A percentile compares a stretch with the other conserved stretches of the same genome.
Conservation (phyloP, 768 basidiomycete genomes). For the Glaciozyma martinii region DNA sequence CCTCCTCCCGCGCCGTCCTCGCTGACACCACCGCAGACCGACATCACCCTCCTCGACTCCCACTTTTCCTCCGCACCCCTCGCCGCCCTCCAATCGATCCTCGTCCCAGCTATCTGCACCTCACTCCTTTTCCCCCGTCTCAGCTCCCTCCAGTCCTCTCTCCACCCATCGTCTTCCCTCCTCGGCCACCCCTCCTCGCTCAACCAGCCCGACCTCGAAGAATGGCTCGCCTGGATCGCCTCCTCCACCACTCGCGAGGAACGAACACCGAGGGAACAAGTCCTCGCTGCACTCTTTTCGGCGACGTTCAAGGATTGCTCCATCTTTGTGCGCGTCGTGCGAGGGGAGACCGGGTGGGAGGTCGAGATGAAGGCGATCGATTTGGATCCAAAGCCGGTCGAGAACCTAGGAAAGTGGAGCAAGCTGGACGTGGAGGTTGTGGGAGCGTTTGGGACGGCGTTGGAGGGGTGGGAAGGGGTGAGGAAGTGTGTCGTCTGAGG, state of each 20-base stretch:
- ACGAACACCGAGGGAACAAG: constrained; percentile 48
- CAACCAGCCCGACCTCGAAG: constrained; percentile 54
- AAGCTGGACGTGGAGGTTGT: constrained; percentile 63
- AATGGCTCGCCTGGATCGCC: constrained; percentile 45
- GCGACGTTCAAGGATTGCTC: constrained; percentile 98
- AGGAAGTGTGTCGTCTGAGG: too few relatives aligned
- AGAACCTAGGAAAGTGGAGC: constrained; percentile 60
- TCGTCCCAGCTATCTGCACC: constrained; percentile 48
- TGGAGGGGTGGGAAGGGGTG: not conserved
- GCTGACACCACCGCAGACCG: not conserved
- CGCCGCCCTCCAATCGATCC: not conserved
- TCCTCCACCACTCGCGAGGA: not conserved
- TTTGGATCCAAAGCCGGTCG: constrained; percentile 67
- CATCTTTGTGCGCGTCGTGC: constrained; percentile 46
- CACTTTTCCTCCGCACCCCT: not conserved
- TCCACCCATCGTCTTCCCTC: constrained; percentile 48
- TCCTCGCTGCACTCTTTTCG: constrained; percentile 71
- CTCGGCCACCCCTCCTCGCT: too few relatives aligned
- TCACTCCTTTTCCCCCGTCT: constrained; percentile 53
- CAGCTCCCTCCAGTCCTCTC: constrained; percentile 57
- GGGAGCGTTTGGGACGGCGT: not conserved
- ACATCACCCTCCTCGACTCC: not conserved
- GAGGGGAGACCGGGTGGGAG: not conserved
- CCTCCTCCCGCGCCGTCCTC: not conserved
- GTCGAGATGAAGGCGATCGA: constrained; percentile 63